These are phyloP conservation scores for Grigorovia jiainica DNA, from an alignment of 805 yeast species.

Conservation along the genomic window DNA sequence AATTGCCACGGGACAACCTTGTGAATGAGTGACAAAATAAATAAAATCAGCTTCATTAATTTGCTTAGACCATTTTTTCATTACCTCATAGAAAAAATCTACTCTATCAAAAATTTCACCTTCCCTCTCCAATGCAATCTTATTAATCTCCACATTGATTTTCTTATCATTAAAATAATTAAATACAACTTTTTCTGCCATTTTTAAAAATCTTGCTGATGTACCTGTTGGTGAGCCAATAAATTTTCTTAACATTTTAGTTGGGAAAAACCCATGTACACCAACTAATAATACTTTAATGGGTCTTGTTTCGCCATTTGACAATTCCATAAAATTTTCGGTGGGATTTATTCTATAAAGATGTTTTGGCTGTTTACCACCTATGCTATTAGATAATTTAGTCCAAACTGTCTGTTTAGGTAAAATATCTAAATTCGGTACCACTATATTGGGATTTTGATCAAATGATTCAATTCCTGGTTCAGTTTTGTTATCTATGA, in stretches of 20 bases:
- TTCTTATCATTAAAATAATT: slow-evolving; percentile 48
- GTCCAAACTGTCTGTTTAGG: slow-evolving; percentile 21
- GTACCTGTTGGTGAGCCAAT: slow-evolving; percentile 97
- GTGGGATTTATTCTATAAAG: slow-evolving; percentile 12
- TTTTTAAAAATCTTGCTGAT: slow-evolving; percentile 79
- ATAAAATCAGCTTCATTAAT: slow-evolving; percentile 66
- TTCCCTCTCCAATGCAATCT: slow-evolving; percentile 88
- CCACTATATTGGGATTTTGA: slow-evolving; percentile 22
- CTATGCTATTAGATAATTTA: slow-evolving; percentile 12
- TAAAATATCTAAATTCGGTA: slow-evolving; percentile 23
- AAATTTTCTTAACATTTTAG: slow-evolving; percentile 69
- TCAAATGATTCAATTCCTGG: neutral
- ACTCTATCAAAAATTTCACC: slow-evolving; percentile 86
- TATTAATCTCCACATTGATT: slow-evolving; percentile 52
- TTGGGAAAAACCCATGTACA: slow-evolving; percentile 94
- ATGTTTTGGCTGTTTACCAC: slow-evolving; percentile 11
- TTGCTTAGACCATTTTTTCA: slow-evolving; percentile 53
- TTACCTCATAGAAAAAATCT: slow-evolving; percentile 61
- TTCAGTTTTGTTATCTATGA: neutral
- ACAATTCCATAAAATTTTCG: slow-evolving; percentile 11
- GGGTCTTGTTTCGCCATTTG: slow-evolving; percentile 22
- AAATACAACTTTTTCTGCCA: slow-evolving; percentile 71
- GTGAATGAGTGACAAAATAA: slow-evolving; percentile 91
- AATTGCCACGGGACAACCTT: slow-evolving; percentile 88
- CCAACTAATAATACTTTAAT: slow-evolving; percentile 75